Evolutionary conservation across 805 yeast species (phyloP), one percentile per base, ranked within the genome.

Genomic region (Saccharomycopsis olivae): DNA sequence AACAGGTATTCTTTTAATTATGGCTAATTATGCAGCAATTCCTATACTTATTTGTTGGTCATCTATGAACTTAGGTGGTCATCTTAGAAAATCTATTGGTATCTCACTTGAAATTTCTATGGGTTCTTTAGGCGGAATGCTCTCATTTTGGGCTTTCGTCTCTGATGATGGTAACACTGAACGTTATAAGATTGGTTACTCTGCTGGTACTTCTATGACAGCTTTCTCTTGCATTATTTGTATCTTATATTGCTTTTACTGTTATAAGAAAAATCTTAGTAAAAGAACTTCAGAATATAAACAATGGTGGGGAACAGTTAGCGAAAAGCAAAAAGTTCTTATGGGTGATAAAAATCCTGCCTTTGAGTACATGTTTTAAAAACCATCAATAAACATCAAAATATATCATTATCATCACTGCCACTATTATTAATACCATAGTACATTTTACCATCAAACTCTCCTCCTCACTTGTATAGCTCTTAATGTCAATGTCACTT

Each of bases 71-170:
- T n/a, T 36, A 3, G 21, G 39, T 35, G 82, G 84, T 8, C 84
- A 78, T 53, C 54, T 67, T 15, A 62, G 84, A 49, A 73, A 75
- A 44, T 64, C 72, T 33, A 70, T 71, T 9, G 75, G 71, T 5
- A 61, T 76, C 11, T 77, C 75, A 1, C 68, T 69, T 64, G 76
- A 73, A 50, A 69, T 78, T 51, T 83, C 84, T 1, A 75, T 78
- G 48, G 85, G 83, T 35, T 76, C 77, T 55, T 73, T 75, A 49
- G 86, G 85, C 35, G 85, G 83, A 41, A 74, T 78, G 49, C 64
- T 77, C 39, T 62, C 83, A 4, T 66, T 80, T 2, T 78, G 65
- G 49, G 57, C 73, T 15, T 78, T 71, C 78, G 68, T 53, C 16
- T 60, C 49, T 23, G 71, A 67, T 29, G 85, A 83, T 32, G 56